Conservation (phyloP, 169 alveolate species). For the Cryptosporidium ubiquitum region DNA sequence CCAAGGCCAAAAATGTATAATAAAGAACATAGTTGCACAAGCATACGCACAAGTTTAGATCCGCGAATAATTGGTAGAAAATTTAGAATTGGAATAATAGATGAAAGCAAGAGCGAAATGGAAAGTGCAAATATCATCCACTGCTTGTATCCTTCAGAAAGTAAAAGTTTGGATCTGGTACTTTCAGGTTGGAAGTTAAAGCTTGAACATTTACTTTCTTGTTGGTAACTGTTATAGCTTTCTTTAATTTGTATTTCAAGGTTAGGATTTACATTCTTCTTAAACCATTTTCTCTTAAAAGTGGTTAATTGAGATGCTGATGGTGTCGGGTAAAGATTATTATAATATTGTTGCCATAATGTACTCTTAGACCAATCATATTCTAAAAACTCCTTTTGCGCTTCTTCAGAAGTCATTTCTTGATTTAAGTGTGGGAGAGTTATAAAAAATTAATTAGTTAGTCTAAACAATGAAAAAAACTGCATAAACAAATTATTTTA, state of each 20-base stretch:
- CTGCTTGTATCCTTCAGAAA: neutral
- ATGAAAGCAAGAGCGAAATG: slow-evolving; percentile 16
- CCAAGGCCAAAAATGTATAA: slow-evolving; percentile 26
- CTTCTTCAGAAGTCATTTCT: slow-evolving; percentile 34
- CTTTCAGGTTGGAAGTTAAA: neutral
- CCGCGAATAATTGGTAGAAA: slow-evolving; percentile 8
- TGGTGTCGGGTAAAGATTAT: slow-evolving; percentile 68
- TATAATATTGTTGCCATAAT: slow-evolving; percentile 68
- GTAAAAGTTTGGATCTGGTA: neutral
- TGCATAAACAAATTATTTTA: neutral
- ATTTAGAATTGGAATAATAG: neutral
- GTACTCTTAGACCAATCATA: slow-evolving; percentile 49
- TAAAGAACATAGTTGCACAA: slow-evolving; percentile 11
- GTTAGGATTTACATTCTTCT: slow-evolving; percentile 31
- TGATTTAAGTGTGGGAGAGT: neutral
- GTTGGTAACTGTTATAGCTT: neutral
- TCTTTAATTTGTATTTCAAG: slow-evolving; percentile 35
- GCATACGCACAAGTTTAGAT: neutral
- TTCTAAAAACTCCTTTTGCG: slow-evolving; percentile 36
- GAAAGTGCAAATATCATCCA: slow-evolving; percentile 28
- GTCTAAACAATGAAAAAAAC: too few relatives aligned
- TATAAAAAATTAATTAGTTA: neutral
- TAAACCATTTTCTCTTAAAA: slow-evolving; percentile 68
- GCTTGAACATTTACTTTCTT: neutral
- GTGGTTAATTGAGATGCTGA: slow-evolving; percentile 21